Evolutionary conservation across 805 yeast genomes (phyloP), one percentile per base, ranked within the genome.

Genomic region (Komagataella kurtzmanii): DNA sequence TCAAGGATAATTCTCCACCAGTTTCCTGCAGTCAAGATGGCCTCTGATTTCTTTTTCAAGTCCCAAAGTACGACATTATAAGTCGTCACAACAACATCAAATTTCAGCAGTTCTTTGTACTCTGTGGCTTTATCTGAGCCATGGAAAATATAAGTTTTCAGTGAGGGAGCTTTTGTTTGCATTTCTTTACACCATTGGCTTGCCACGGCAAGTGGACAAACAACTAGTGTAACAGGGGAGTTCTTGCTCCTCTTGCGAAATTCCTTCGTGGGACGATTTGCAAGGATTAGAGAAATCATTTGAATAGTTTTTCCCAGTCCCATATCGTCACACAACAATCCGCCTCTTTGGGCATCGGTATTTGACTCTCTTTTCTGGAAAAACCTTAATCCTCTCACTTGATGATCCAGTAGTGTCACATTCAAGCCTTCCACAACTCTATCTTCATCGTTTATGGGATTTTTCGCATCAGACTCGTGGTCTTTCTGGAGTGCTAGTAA

Each of bases 301-400:
- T 88, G 96, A 49, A 88, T 78, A 0, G 96, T 88, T 60, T 88
- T 88, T 50, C 96, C 96, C 14, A 88, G 69, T 17, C 96, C 96
- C 96, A 88, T 88, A 65, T 85, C 95, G 62, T 87, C 96, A 60
- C 93, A 87, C 45, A 87, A 67, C n/a, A 81, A 50, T 3, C 85
- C 87, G 24, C 86, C 86, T 52, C 69, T 72, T 17, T 55, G 57
- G 2, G 53, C 47, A 3, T 58, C 50, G 17, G 52, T 52, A 1
- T 53, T 54, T 18, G 49, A 46, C 52, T 76, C 81, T 14, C 80
- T 63, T 5, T 53, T 50, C 4, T 57, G 55, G 55, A 76, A 56
- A 59, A 77, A 76, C 46, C 57, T 56, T 24, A 76, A 59, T 2
- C 81, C 81, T 4, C 57, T 58, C 1, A 65, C 64, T 55, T 77